Evolutionary conservation across 2,329 filamentous ascomycete species (phyloP).

Genomic region (Coniochaeta ligniaria): DNA sequence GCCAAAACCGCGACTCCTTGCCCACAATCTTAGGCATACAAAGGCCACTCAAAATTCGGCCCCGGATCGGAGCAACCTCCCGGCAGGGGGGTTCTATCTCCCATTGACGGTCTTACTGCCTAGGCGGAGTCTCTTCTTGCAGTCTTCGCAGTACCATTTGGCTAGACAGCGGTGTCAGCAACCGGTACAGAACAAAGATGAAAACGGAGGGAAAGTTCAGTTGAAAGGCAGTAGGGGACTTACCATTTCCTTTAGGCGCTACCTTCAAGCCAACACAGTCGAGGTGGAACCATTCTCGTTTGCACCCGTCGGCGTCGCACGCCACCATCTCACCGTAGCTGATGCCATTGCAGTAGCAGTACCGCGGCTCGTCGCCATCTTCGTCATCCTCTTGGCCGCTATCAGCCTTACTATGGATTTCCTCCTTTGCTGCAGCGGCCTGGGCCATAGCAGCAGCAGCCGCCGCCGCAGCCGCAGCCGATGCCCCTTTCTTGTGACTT

Average conservation of each 20-base stretch:
- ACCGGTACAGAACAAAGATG: neutral
- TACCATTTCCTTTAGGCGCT: constrained; percentile 69
- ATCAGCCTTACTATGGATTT: constrained; percentile 3
- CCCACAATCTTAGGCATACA: neutral
- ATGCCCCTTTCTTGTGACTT: constrained; percentile 52
- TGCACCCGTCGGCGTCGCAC: constrained; percentile 67
- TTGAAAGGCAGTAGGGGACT: constrained; percentile 21
- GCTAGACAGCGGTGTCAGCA: constrained; percentile 32
- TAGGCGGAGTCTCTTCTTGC: constrained; percentile 58
- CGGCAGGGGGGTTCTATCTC: constrained; percentile 24
- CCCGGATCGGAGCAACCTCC: constrained; percentile 1
- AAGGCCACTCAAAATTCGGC: constrained; percentile 4
- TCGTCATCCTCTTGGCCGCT: constrained; percentile 22
- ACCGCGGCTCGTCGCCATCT: constrained; percentile 64
- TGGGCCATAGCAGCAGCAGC: constrained; percentile 32
- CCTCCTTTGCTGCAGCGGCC: constrained; percentile 8
- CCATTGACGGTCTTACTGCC: constrained; percentile 44
- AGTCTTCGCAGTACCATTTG: constrained; percentile 79
- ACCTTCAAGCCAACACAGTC: constrained; percentile 74
- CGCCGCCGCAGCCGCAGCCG: constrained; percentile 27
- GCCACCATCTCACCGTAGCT: constrained; percentile 83
- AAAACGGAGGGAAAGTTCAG: neutral
- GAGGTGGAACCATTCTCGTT: constrained; percentile 77
- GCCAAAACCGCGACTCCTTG: neutral
- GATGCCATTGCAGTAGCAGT: constrained; percentile 74